Conservation (phyloP, 352 stramenopile species). For the Phytophthora capsici region DNA sequence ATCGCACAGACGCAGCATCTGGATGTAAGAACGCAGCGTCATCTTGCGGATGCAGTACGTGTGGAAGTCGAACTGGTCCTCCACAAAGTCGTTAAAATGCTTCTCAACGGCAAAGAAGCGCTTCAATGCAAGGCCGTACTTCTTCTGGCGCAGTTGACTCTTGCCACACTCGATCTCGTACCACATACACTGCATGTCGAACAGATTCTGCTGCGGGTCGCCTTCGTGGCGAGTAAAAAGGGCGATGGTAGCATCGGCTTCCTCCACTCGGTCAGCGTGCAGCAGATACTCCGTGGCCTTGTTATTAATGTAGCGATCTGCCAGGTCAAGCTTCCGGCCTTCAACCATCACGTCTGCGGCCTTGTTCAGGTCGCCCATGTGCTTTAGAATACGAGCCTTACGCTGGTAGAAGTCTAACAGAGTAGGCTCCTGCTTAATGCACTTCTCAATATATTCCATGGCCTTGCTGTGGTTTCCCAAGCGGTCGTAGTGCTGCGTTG, state of each 20-base stretch:
- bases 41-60: conserved; percentile 99
- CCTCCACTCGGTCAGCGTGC: conserved; percentile 90
- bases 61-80: conserved; percentile 99
- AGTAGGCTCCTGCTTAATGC: conserved; percentile 92
- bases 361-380: conserved; percentile 89
- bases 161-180: conserved; percentile 94
- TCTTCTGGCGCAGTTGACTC: conserved; percentile 64
- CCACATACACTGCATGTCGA: conserved; percentile 99
- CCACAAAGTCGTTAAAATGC: conserved; percentile 97
- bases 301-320: conserved; percentile 99
- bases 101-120: conserved; percentile 96
- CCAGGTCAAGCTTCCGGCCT: conserved; percentile 94
- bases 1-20: conserved; percentile 95
- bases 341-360: conserved; percentile 94
- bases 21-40: conserved; percentile 96
- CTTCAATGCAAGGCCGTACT: conserved; percentile 92
- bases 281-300: conserved; percentile 98
- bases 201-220: conserved; percentile 97
- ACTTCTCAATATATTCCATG: conserved; percentile 92
- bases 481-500: conserved; percentile 93
- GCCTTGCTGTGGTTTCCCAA: conserved; percentile 87
- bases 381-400: conserved; percentile 95
- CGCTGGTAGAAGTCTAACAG: conserved; percentile 95
- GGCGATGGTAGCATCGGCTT: conserved; percentile 94
- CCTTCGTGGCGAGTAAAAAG: conserved; percentile 97